Evolutionary conservation across 106 monocot species (phyloP).

Genomic region (Allium sativum): DNA sequence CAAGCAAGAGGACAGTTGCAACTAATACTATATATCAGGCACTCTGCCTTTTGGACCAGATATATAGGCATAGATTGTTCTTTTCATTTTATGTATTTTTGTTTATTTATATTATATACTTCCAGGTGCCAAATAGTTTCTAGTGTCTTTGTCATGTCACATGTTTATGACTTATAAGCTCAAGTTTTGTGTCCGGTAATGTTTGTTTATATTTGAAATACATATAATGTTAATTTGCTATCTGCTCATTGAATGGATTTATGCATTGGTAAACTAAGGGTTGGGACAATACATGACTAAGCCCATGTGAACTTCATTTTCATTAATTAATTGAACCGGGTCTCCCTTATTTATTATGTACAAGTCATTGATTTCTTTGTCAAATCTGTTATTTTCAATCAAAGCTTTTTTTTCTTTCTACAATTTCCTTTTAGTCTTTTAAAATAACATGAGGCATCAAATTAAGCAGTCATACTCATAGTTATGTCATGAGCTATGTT

Average conservation of each 20-base stretch:
- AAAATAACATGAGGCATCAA: no score
- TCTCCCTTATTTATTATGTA: not conserved
- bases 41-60: conserved; percentile 6
- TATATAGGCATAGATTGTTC: not conserved
- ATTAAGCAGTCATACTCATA: no score
- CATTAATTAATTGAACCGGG: conserved; percentile 12
- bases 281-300: conserved; percentile 2
- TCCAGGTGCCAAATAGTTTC: conserved; percentile 3
- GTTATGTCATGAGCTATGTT: no score
- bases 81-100: not conserved
- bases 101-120: not conserved
- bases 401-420: no score
- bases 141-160: conserved; percentile 2
- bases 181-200: not conserved
- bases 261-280: not conserved
- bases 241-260: not conserved
- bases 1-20: not conserved
- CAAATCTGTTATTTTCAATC: no score
- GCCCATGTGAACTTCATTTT: conserved; percentile 5
- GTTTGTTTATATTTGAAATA: not conserved
- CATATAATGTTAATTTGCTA: not conserved
- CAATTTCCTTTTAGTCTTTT: no score
- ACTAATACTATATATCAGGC: conserved; percentile 2
- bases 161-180: not conserved
- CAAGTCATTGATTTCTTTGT: no score